Evolutionary conservation across 2,329 filamentous ascomycete species (phyloP), one percentile per base, ranked within the genome.

Genomic region (Fusarium sp.): DNA sequence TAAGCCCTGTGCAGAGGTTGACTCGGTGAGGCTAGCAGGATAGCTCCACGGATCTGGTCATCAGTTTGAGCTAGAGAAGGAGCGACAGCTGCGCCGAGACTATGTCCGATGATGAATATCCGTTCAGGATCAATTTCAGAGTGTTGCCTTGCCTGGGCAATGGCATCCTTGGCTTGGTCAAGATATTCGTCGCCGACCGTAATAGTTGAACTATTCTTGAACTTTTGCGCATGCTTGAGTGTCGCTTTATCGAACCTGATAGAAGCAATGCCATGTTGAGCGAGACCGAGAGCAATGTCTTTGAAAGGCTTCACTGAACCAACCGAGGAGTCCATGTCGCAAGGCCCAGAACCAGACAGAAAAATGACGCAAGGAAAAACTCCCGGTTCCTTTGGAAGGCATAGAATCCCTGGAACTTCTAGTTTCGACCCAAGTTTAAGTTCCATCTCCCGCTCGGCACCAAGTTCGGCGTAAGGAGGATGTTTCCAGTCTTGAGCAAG

Each of bases 301-400:
- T 42, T 46, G 13, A 61, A 25, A 2, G 59, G 59, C 29, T 61
- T 61, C 13, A 61, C n/a, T 3, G 36, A 25, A 16, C 59, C 59
- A 13, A 46, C 20, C 2, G 34, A 29, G 1, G 34, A 34, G 14
- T 61, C 50, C 34, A 25, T 20, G 6, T 61, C 59, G 27, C 23
- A 29, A 29, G 59, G 51, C 16, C 59, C 59, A n/a, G 59, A 61
- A 2, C 59, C 59, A 27, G 50, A 53, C 5, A 61, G 50, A n/a
- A 61, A 49, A 2, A 61, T 57, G 18, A 57, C 51, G 3, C 59
- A 61, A 10, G 59, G 59, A 8, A 56, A 46, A 40, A 27, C 5
- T 0, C 42, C 42, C 0, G 14, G 3, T 7, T 49, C 20, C 5
- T 4, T 25, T 27, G 42, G 42, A 49, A 49, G 42, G 9, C 42